Evolutionary conservation across 306 rosid species (phyloP), one percentile per base, ranked within the genome.

Genomic region (Quercus parvula): DNA sequence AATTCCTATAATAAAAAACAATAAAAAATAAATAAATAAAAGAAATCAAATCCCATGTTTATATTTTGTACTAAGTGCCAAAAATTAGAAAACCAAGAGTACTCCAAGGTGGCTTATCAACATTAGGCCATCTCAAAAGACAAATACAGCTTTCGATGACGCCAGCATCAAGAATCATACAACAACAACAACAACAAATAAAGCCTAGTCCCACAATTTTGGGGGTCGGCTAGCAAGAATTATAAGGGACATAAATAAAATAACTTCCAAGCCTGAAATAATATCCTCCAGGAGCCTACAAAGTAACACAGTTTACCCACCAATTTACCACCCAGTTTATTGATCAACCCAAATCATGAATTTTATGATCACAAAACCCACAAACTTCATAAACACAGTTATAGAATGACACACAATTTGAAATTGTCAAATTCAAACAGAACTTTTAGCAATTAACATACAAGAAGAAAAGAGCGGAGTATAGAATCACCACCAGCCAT

Each of bases 401-500:
- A 12, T 10, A 49, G 14, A 49, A 66, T 44, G 56, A 54, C 73
- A 82, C 17, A 62, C 33, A 71, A 75, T 61, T 68, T 73, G 73
- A 74, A 13, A 75, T 30, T 75, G 71, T 24, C 38, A 41, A 70
- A 79, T 31, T 28, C 51, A 41, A 70, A 79, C 41, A 77, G 73
- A 61, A 74, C 44, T 77, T 70, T 12, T 49, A 49, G 17, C 54
- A 49, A 12, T 5, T 56, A 70, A 51, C 22, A 54, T 13, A 83
- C 62, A 76, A 2, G 41, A 25, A 44, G 7, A 25, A 28, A 58
- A 18, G 6, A 15, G 52, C 27, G 73, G 59, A 55, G 18, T 18
- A 86, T 35, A 35, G 56, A 67, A 67, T 76, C 84, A 84, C 89
- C 87, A 89, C 94, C 91, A 89, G 27, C 95, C 93, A 84, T 94